These are phyloP conservation scores for Novymonas esmeraldas DNA, from an alignment of 208 protist genomes.

Conservation along the genomic window DNA sequence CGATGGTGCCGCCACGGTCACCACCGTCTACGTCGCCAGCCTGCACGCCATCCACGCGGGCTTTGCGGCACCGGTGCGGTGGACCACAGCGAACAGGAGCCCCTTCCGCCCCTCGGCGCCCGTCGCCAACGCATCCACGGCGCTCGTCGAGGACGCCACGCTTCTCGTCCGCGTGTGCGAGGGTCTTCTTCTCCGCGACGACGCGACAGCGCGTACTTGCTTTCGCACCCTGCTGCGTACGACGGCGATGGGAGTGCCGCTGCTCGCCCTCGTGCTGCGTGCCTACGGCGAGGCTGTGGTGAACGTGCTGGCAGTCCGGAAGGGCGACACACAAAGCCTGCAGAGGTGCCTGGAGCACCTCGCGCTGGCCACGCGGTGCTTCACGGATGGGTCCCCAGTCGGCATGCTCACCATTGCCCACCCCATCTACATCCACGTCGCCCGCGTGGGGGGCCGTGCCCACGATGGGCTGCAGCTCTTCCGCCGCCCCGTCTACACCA, in stretches of 20 bases:
- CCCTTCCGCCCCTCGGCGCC: slow-evolving; percentile 6
- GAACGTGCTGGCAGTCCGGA: slow-evolving; percentile 2
- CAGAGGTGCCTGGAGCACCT: slow-evolving; percentile 18
- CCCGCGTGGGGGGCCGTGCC: slow-evolving; percentile 24
- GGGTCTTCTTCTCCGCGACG: slow-evolving; percentile 13
- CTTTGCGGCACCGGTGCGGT: slow-evolving; percentile 19
- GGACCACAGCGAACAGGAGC: slow-evolving; percentile 11
- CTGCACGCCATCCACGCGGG: slow-evolving; percentile 22
- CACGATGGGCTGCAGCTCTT: slow-evolving; percentile 44
- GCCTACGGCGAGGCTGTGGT: slow-evolving; percentile 46
- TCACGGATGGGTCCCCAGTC: background rate
- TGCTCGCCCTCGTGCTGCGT: slow-evolving; percentile 46
- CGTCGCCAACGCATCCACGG: background rate
- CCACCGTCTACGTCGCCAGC: slow-evolving; percentile 7
- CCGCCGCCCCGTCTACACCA: slow-evolving; percentile 35
- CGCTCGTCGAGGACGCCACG: background rate
- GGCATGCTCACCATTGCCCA: slow-evolving; percentile 22
- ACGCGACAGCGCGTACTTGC: background rate
- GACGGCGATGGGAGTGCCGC: slow-evolving; percentile 33
- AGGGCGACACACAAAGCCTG: background rate
- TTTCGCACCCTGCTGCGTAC: slow-evolving; percentile 20
- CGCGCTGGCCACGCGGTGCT: background rate
- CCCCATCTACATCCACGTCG: slow-evolving; percentile 30
- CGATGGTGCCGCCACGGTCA: background rate
- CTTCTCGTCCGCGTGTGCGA: slow-evolving; percentile 20